These are phyloP conservation scores for Rhizopogon rudus DNA, from an alignment of 768 basidiomycete genomes.

Conservation along the genomic window DNA sequence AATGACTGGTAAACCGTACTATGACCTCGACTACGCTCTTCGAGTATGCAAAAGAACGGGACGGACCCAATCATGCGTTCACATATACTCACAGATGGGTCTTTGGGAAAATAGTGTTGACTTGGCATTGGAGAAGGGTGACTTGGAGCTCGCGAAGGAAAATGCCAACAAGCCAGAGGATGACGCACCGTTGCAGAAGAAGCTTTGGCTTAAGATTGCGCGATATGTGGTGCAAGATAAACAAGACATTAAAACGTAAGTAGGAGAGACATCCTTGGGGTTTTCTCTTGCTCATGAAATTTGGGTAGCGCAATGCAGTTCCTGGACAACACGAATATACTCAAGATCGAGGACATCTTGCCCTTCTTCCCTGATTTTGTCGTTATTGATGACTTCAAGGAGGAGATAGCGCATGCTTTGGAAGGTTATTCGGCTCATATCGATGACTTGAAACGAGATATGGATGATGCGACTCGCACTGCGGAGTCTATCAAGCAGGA, in stretches of 20 bases:
- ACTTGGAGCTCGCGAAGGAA: conserved; percentile 89
- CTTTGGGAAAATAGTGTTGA: conserved; percentile 96
- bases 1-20: conserved; percentile 82
- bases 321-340: conserved; percentile 87
- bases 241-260: conserved; percentile 96
- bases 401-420: conserved; percentile 93
- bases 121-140: conserved; percentile 89
- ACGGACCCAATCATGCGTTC: conserved; percentile 85
- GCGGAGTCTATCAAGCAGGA: conserved; percentile 94
- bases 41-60: conserved; percentile 83
- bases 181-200: conserved; percentile 81
- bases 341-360: conserved; percentile 98
- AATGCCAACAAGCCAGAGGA: conserved; percentile 96
- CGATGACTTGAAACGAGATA: conserved; percentile 83
- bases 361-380: conserved; percentile 99
- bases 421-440: conserved; percentile 94
- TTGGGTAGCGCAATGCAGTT: conserved; percentile 87
- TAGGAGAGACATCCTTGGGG: conserved; percentile 11
- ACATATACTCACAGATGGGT: conserved; percentile 97
- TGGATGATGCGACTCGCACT: conserved; percentile 91
- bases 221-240: conserved; percentile 97
- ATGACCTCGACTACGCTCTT: conserved; percentile 95
- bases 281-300: neutral
- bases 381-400: conserved; percentile 99
- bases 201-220: conserved; percentile 98